These are phyloP conservation scores for Trametes sanguinea DNA, from an alignment of 768 basidiomycete species.

Conservation along the genomic window DNA sequence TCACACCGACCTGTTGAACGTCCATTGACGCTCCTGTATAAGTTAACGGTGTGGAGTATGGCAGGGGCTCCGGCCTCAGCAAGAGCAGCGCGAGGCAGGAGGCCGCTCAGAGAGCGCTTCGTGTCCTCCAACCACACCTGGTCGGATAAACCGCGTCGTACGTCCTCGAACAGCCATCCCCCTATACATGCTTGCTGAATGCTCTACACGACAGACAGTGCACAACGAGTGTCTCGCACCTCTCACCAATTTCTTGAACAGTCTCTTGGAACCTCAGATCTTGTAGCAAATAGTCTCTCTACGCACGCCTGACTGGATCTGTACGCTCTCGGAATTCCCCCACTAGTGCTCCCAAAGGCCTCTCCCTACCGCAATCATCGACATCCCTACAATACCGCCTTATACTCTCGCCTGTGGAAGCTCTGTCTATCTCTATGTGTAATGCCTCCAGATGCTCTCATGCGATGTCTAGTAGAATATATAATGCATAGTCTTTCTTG, in stretches of 20 bases:
- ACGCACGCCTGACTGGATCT: background rate
- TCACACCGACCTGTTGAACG: background rate
- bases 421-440: background rate
- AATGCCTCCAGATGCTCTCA: background rate
- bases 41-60: background rate
- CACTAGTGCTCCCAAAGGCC: background rate
- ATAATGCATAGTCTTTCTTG: background rate
- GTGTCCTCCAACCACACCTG: background rate
- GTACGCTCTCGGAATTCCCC: background rate
- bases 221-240: background rate
- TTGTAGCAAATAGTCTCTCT: background rate
- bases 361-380: background rate
- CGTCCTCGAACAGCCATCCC: no score
- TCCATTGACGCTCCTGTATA: background rate
- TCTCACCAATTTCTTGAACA: background rate
- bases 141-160: no score
- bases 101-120: background rate
- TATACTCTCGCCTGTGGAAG: background rate
- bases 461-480: background rate
- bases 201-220: background rate
- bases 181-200: background rate
- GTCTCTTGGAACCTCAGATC: background rate
- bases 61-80: background rate
- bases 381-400: no score
- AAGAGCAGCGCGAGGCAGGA: background rate